Conservation (phyloP, 768 basidiomycete genomes). For the Tricholoma bakamatsutake region DNA sequence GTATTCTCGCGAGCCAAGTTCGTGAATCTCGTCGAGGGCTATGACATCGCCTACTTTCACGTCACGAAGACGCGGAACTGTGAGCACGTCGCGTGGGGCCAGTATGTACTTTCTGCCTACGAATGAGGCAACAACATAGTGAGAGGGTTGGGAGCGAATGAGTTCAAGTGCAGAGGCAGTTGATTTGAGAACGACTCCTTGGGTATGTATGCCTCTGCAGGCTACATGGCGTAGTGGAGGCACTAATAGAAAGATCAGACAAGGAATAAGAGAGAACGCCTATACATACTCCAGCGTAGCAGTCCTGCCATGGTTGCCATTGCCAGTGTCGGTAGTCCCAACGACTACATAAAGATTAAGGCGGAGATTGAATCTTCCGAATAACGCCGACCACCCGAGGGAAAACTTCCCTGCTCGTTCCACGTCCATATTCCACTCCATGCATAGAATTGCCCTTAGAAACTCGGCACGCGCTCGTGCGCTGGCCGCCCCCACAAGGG, state of each 20-base stretch:
- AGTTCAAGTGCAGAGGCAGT: conserved; percentile 66
- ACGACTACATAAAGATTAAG: conserved; percentile 21
- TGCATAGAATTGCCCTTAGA: conserved; percentile 84
- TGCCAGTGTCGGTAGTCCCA: no score
- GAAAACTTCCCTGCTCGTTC: conserved; percentile 41
- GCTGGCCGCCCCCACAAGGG: conserved; percentile 64
- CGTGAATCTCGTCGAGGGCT: conserved; percentile 79
- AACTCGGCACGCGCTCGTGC: conserved; percentile 77
- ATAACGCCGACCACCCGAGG: conserved; percentile 38
- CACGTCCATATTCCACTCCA: conserved; percentile 44
- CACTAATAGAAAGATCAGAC: conserved; percentile 6
- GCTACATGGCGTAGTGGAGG: conserved; percentile 10
- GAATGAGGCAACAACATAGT: conserved; percentile 88
- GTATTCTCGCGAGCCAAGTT: conserved; percentile 94
- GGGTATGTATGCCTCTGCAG: conserved; percentile 18
- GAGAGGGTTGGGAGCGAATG: conserved; percentile 86
- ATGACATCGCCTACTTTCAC: conserved; percentile 83
- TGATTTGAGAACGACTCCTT: conserved; percentile 25
- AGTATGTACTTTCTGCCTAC: conserved; percentile 87
- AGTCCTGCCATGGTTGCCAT: conserved; percentile 24
- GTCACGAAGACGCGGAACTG: conserved; percentile 85
- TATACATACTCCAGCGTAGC: conserved; percentile 26
- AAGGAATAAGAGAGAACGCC: background rate
- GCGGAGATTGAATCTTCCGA: conserved; percentile 44
- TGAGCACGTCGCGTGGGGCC: conserved; percentile 86